Percentiles rank a stretch among this genome's conserved stretches.
Conservation (phyloP, 2,329 filamentous ascomycete species). For the Ophioceras dolichostomum region DNA sequence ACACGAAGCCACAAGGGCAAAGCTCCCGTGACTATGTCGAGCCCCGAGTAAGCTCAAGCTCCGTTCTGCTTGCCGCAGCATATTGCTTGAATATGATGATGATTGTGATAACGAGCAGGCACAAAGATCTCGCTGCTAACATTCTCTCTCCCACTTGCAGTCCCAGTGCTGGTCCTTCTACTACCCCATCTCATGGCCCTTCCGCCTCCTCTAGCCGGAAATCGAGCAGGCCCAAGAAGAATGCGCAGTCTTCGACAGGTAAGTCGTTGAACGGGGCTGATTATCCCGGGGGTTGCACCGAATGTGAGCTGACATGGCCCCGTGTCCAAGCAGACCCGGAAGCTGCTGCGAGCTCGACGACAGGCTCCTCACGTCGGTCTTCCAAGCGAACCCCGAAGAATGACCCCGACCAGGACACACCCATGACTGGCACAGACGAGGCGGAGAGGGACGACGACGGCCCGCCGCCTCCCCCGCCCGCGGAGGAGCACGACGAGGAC, state of each 20-base stretch:
- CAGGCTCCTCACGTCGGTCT: not conserved
- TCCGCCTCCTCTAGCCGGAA: slow-evolving; percentile 60
- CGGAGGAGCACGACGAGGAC: slow-evolving; percentile 25
- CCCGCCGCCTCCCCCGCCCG: slow-evolving; percentile 27
- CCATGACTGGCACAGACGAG: slow-evolving; percentile 60
- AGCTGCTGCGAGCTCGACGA: not conserved
- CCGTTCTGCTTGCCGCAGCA: too few relatives aligned
- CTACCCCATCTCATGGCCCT: slow-evolving; percentile 45
- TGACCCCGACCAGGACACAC: slow-evolving; percentile 48
- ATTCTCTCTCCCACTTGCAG: too few relatives aligned
- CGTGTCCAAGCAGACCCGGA: too few relatives aligned
- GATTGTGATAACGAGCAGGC: too few relatives aligned
- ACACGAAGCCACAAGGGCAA: slow-evolving; percentile 49
- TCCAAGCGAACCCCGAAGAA: slow-evolving; percentile 38
- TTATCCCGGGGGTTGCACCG: too few relatives aligned
- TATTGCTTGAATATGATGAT: too few relatives aligned
- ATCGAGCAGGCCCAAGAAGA: slow-evolving; percentile 59
- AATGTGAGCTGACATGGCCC: too few relatives aligned
- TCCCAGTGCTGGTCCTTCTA: slow-evolving; percentile 20
- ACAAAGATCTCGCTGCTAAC: too few relatives aligned
- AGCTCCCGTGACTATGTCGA: slow-evolving; percentile 56
- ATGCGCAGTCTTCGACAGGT: slow-evolving; percentile 22
- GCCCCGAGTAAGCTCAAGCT: slow-evolving; percentile 54
- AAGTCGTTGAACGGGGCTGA: not conserved
- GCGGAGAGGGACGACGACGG: slow-evolving; percentile 27